Conservation (phyloP, 495 filamentous ascomycete genomes). For the Thozetella sp. region DNA sequence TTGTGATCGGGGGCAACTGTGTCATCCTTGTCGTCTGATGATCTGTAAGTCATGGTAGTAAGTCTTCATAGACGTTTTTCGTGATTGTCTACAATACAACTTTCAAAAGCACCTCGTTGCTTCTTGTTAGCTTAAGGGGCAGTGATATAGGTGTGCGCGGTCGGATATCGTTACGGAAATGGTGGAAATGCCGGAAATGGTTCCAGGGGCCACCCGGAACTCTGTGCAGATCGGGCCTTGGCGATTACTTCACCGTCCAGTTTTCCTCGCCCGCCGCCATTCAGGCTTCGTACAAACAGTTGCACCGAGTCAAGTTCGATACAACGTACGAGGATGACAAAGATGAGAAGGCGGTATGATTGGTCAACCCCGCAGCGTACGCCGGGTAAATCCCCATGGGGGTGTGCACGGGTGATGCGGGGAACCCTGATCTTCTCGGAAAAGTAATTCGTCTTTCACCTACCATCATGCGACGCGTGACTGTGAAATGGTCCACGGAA, state of each 20-base stretch:
- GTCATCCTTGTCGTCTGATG: background rate
- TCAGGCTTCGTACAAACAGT: background rate
- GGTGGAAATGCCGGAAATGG: background rate
- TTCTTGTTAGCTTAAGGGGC: background rate
- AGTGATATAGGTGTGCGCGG: background rate
- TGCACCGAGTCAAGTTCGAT: background rate
- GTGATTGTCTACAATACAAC: background rate
- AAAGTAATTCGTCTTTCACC: background rate
- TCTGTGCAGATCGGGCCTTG: background rate
- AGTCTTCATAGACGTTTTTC: background rate
- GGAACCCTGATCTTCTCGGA: background rate
- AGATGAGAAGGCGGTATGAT: background rate
- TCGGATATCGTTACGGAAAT: background rate
- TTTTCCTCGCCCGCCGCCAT: background rate
- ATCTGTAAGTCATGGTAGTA: background rate
- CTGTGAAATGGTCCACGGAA: too few species aligned
- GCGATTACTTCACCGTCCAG: background rate
- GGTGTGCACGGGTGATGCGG: background rate
- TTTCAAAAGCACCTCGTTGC: background rate
- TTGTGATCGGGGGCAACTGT: background rate
- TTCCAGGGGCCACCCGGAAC: background rate
- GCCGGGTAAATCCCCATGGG: background rate
- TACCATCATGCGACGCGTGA: too few species aligned
- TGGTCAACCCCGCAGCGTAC: background rate
- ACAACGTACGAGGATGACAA: background rate